Base-by-base conservation (phyloP, 371 early-diverging fungal species). In the Mortierella sp. region DNA sequence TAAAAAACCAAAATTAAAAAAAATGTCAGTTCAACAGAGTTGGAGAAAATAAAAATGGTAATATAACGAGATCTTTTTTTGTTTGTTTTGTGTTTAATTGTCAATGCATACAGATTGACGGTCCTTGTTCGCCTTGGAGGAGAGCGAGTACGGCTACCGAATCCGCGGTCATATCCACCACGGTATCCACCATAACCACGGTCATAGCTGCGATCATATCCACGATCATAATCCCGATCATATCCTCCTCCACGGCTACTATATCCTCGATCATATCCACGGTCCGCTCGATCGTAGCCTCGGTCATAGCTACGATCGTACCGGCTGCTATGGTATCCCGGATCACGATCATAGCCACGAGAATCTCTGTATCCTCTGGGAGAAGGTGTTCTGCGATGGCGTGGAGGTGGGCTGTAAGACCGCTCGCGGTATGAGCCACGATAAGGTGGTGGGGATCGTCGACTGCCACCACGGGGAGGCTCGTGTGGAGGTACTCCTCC, bases 91-190 rank as follows among this genome's bases (percentile, higher is more conserved):
- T n/a, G n/a, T n/a, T n/a, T n/a, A n/a, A n/a, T n/a, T n/a, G n/a
- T n/a, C 56, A 50, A 26, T 44, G 58, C 62, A 39, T 79, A 83
- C 84, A 84, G 79, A 57, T 87, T 85, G 28, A 88, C 80, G 42
- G 87, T 84, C 75, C 87, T 83, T 72, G 82, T 81, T 23, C 79
- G 83, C 78, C 86, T 87, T 26, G 83, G 59, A 43, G 81, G 82
- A 37, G 87, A 84, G 56, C 86, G 87, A 56, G 83, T 73, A 54
- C 84, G 82, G 17, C 70, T 41, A 28, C 80, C 80, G 59, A 47
- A 64, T 11, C 70, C 70, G 30, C 64, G 70, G 30, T 71, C 71
- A 58, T 81, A 75, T 50, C 76, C 75, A n/a, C n/a, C n/a, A 53
- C 81, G 66, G 56, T 72, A 64, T 4, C 56, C 64, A 50, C 56